Base-by-base conservation (phyloP, 352 stramenopile species). In the Phytophthora syringae region DNA sequence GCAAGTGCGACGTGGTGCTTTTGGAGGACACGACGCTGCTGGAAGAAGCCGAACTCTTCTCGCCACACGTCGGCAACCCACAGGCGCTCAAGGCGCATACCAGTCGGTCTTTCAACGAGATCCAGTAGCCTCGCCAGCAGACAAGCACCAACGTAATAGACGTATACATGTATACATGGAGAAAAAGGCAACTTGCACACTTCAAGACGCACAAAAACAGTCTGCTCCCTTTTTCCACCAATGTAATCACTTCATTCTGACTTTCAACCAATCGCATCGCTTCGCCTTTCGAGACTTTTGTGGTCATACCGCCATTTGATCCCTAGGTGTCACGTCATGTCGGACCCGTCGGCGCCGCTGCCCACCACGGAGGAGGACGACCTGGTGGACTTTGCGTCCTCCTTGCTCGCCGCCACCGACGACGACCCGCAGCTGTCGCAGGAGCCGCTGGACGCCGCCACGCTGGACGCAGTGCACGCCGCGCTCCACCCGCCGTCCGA, bases 21-120 rank as follows among this genome's bases (percentile, higher is more conserved):
- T 36, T 72, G 20, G 57, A 70, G 39, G 43, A 73, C 1, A 67
- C 78, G 25, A 70, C 73, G 15, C 36, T 74, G 37, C 47, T 91
- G 15, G 82, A 89, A 56, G 76, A 74, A 30, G 79, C 79, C n/a
- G 79, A 86, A 45, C 60, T 91, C 57, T 91, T 91, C 49, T 91
- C 82, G 12, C 80, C 82, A 1, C 82, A 91, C 53, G 48, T 48
- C 21, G 80, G 61, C 15, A 80, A 84, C 64, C 78, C 64, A 16
- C 68, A 82, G 57, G 40, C 59, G 40, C 67, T 88, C 34, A 76
- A 71, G 44, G 40, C 27, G 24, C 61, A 45, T 50, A 37, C 27
- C 44, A 28, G 39, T 7, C 59, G 52, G 12, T 60, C 34, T 21
- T 80, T 74, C 40, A 53, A 82, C 30, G 60, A 66, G 25, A 63